phyloP scores from a whole-genome alignment of 2,329 filamentous ascomycete genomes.

The Mycocentrospora acerina region DNA sequence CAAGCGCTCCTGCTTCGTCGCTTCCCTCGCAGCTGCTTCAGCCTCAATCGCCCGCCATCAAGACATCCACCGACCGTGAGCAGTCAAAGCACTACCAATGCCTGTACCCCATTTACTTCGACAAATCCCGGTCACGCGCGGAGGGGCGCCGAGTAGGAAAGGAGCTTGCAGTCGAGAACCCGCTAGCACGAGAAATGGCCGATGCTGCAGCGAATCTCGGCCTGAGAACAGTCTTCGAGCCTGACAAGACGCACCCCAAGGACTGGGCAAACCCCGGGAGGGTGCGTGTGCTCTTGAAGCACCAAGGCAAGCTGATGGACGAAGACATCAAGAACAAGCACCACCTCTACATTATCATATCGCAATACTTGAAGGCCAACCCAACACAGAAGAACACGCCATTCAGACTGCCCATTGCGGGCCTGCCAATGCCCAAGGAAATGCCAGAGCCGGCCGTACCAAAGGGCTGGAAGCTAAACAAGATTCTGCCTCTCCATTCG shows the following conservation, averaged over 20 bases:
- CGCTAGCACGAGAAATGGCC: conserved; percentile 85
- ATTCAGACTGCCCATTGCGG: conserved; percentile 71
- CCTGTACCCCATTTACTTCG: conserved; percentile 96
- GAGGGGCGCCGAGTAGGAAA: conserved; percentile 78
- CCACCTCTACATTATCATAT: conserved; percentile 81
- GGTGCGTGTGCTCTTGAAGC: conserved; percentile 75
- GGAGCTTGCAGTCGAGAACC: conserved; percentile 75
- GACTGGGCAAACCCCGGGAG: conserved; percentile 97
- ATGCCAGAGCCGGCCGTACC: conserved; percentile 70
- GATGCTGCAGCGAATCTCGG: conserved; percentile 69
- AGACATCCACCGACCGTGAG: conserved; percentile 50
- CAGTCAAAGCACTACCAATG: conserved; percentile 77
- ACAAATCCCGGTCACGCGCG: conserved; percentile 70
- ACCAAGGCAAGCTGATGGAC: conserved; percentile 55
- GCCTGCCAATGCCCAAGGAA: conserved; percentile 66
- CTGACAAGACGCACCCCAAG: conserved; percentile 88
- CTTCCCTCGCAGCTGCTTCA: conserved; percentile 37
- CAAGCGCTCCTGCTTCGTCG: conserved; percentile 18
- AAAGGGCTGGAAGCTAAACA: conserved; percentile 86
- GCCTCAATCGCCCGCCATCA: conserved; percentile 42
- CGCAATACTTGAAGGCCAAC: conserved; percentile 72
- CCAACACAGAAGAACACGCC: conserved; percentile 74
- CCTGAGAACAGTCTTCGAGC: conserved; percentile 78
- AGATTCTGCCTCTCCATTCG: conserved; percentile 81
- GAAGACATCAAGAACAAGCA: conserved; percentile 71